Percentiles rank a stretch among this genome's conserved stretches.
Evolutionary conservation across 176 grass and related monocot genomes (phyloP).

Genomic region (Zea luxurians): DNA sequence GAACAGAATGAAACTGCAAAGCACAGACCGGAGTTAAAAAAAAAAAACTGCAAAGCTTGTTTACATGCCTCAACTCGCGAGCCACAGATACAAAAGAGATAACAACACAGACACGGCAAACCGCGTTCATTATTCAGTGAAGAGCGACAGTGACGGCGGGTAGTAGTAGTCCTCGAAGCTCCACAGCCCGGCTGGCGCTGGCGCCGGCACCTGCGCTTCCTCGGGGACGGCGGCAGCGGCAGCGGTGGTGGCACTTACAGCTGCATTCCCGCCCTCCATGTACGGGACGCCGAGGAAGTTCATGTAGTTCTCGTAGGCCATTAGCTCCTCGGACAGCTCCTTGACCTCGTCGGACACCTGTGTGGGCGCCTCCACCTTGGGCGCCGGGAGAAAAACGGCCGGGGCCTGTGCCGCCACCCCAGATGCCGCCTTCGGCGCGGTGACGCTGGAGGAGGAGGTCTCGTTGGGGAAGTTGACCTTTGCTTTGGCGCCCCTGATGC

Average conservation of each 20-base stretch:
- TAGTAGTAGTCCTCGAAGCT: conserved; percentile 63
- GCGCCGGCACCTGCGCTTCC: conserved; percentile 7
- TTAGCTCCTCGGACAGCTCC: conserved; percentile 75
- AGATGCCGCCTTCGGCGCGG: not conserved
- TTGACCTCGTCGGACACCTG: conserved; percentile 53
- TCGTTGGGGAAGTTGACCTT: conserved; percentile 96
- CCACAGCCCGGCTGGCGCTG: conserved; percentile 44
- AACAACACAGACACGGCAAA: not conserved
- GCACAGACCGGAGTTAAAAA: not conserved
- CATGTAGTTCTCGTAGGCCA: conserved; percentile 91
- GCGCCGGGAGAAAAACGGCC: not conserved
- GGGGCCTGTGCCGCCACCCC: not conserved
- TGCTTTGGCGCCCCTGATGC: conserved; percentile 87
- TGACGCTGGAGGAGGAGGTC: not conserved
- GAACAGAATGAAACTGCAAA: not conserved
- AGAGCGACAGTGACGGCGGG: conserved; percentile 27
- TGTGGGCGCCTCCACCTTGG: conserved; percentile 30
- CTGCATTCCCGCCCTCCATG: conserved; percentile 62
- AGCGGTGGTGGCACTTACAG: not conserved
- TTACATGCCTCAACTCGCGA: not conserved
- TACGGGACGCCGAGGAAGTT: conserved; percentile 79
- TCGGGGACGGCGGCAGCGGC: not conserved
- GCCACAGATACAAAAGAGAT: not conserved
- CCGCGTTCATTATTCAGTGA: conserved; percentile 3
- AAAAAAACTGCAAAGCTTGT: not conserved